Base-by-base conservation (phyloP, 345 rosid species). In the Lepidium aucheri region DNA sequence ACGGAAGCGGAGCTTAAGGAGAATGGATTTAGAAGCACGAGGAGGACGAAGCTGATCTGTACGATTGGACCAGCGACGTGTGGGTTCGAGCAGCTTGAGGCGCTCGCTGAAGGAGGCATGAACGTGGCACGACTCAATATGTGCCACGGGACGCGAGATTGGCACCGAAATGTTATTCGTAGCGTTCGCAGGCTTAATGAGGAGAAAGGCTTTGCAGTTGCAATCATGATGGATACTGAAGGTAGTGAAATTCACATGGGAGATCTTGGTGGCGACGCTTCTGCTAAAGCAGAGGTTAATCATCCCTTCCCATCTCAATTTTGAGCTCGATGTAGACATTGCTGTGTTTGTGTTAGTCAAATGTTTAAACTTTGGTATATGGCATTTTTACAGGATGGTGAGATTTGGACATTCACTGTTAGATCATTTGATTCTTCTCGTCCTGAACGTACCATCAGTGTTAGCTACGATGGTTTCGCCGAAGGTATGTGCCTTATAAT, bases 221-320 rank as follows among this genome's bases (percentile, higher is more conserved):
- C 99, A 1, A 84, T 95, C 53, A 95, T 95, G 99, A 95, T 95
- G 99, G 99, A 95, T 45, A 95, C 99, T 17, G 98, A 95, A 84
- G 99, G 99, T 10, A 95, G 99, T 53, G 99, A 95, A 85, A 95
- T 95, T 77, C 99, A 89, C 72, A 95, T 95, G 99, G 96, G 90
- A n/a, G 98, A 95, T 68, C 84, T 95, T 1, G 96, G 96, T 36
- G 96, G 96, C 4, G 96, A 87, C 34, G 60, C 96, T 43, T 87
- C 99, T 1, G 88, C 74, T 53, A 95, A 89, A 78, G 81, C 99
- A 34, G 99, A 95, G 95, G 99, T 89, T 17, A 42, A 46, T 32
- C 12, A 36, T 55, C 30, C 47, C 14, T 46, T 55, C 38, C n/a
- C 1, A 5, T 16, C 3, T 49, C 45, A 5, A 18, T 52, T 55